phyloP scores from a whole-genome alignment of 805 yeast genomes.

The Komagataella kurtzmanii region DNA sequence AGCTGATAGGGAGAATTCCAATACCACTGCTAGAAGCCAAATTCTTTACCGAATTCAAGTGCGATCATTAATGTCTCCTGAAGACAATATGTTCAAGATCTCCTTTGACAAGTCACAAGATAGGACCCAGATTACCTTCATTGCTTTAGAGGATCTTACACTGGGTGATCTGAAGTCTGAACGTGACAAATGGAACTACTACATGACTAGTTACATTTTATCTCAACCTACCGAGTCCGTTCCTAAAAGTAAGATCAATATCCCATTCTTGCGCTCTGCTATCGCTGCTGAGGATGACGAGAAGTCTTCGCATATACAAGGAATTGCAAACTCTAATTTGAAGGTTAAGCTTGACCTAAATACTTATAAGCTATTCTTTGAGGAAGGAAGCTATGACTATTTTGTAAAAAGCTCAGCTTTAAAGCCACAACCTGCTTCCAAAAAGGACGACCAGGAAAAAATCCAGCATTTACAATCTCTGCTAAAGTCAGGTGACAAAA shows the following conservation, averaged over 20 bases:
- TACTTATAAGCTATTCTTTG: constrained; percentile 72
- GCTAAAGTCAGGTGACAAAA: background rate
- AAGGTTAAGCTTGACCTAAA: constrained; percentile 69
- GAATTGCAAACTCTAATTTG: constrained; percentile 54
- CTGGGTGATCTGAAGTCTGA: constrained; percentile 54
- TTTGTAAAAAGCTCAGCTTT: constrained; percentile 51
- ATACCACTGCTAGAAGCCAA: constrained; percentile 75
- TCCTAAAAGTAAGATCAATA: constrained; percentile 55
- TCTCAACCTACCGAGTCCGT: constrained; percentile 97
- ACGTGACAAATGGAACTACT: constrained; percentile 85
- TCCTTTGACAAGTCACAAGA: constrained; percentile 43
- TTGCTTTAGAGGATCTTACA: constrained; percentile 82
- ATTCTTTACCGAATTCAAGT: constrained; percentile 84
- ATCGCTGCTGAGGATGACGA: constrained; percentile 41
- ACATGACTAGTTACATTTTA: constrained; percentile 84
- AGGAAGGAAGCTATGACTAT: constrained; percentile 65
- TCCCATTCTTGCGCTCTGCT: constrained; percentile 63
- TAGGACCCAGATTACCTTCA: constrained; percentile 60
- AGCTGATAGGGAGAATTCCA: constrained; percentile 48
- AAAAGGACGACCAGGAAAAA: constrained; percentile 11
- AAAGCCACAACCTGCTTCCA: constrained; percentile 12
- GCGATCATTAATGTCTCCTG: constrained; percentile 60
- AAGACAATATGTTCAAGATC: constrained; percentile 89
- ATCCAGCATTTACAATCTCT: constrained; percentile 5
- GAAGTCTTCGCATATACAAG: constrained; percentile 34